A percentile compares a stretch with the other conserved stretches of the same genome.
These are phyloP conservation scores for Sordariomycetes sp. DNA, from an alignment of 2,329 filamentous ascomycete genomes.

Conservation along the genomic window DNA sequence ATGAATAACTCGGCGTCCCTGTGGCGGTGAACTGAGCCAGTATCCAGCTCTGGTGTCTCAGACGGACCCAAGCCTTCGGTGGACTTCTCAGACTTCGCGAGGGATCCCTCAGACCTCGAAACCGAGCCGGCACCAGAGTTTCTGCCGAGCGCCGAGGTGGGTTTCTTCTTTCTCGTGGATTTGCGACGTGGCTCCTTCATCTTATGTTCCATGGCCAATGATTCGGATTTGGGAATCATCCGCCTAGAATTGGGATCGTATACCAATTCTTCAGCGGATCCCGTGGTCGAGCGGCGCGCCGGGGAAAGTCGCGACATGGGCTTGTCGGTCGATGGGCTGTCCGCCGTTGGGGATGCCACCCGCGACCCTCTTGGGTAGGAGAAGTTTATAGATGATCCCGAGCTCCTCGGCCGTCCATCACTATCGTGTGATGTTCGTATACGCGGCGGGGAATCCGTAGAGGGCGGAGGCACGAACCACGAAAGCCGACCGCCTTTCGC, in stretches of 20 bases:
- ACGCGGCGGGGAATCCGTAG: slow-evolving; percentile 23
- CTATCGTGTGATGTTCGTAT: slow-evolving; percentile 22
- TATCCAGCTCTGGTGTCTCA: background rate
- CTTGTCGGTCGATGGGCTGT: slow-evolving; percentile 9
- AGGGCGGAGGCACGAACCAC: slow-evolving; percentile 38
- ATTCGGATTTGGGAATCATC: slow-evolving; percentile 36
- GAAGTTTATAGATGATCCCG: slow-evolving; percentile 47
- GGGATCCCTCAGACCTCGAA: background rate
- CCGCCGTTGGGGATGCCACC: slow-evolving; percentile 26
- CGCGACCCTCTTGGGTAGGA: slow-evolving; percentile 41
- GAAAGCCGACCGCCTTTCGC: slow-evolving; percentile 28
- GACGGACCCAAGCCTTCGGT: background rate
- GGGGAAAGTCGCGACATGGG: background rate
- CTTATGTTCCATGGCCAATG: slow-evolving; percentile 1
- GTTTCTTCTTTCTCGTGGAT: slow-evolving; percentile 23
- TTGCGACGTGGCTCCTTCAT: slow-evolving; percentile 18
- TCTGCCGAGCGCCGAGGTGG: slow-evolving; percentile 10
- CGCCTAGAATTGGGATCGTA: slow-evolving; percentile 57
- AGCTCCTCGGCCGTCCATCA: slow-evolving; percentile 27
- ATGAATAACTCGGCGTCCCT: slow-evolving; percentile 2
- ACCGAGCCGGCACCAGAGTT: background rate
- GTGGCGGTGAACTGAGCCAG: background rate
- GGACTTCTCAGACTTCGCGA: background rate
- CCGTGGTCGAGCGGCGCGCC: slow-evolving; percentile 5
- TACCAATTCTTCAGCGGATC: slow-evolving; percentile 35